phyloP scores from a whole-genome alignment of 176 grass and related monocot genomes.

The Oryza glaberrima region DNA sequence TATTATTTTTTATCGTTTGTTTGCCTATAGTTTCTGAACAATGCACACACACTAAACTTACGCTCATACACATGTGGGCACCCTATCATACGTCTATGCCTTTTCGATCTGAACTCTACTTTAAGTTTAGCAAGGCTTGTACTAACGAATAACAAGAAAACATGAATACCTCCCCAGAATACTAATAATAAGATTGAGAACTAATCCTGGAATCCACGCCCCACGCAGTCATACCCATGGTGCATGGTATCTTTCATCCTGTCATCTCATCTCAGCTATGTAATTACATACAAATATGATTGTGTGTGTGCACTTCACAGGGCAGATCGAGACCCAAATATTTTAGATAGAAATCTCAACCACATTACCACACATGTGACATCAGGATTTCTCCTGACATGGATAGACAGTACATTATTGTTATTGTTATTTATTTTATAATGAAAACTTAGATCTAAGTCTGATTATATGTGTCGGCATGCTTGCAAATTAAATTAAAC shows the following conservation, averaged over 20 bases:
- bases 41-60: no score
- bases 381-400: background rate
- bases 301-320: background rate
- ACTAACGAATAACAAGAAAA: background rate
- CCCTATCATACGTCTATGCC: no score
- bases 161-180: background rate
- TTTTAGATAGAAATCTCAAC: background rate
- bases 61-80: no score
- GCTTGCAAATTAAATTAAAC: background rate
- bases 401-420: no score
- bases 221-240: constrained; percentile 2
- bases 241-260: constrained; percentile 11
- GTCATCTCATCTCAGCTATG: constrained; percentile 19
- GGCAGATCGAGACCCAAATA: background rate
- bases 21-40: no score
- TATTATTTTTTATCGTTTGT: no score
- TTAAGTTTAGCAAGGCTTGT: no score
- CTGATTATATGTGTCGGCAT: background rate
- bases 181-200: constrained; percentile 21
- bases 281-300: background rate
- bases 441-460: background rate
- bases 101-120: no score
- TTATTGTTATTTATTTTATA: background rate
- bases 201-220: constrained; percentile 42
- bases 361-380: background rate